phyloP scores from a whole-genome alignment of 139 green algal genomes.

The Coelastrella sp. region DNA sequence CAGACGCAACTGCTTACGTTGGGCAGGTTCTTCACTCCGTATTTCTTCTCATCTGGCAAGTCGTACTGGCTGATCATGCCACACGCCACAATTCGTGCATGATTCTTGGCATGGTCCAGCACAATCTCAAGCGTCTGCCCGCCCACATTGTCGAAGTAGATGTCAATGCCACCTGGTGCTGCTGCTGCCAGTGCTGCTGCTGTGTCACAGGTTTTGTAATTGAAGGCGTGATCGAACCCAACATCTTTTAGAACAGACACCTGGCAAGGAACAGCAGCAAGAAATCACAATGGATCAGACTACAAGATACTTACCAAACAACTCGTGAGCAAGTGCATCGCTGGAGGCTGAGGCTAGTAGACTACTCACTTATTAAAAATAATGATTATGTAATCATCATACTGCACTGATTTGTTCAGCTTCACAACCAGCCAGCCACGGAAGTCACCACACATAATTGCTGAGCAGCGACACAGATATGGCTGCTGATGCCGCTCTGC shows the following conservation, averaged over 20 bases:
- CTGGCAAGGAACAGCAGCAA: not conserved
- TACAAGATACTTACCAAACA: not conserved
- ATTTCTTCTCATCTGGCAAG: conserved; percentile 38
- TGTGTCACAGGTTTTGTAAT: conserved; percentile 59
- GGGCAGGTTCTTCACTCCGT: conserved; percentile 55
- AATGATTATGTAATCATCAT: no score
- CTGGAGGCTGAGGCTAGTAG: no score
- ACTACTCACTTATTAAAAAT: no score
- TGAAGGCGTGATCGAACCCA: conserved; percentile 60
- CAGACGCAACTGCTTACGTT: conserved; percentile 3
- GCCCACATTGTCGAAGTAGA: conserved; percentile 69
- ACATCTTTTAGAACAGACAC: conserved; percentile 46
- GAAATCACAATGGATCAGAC: not conserved
- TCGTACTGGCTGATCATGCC: conserved; percentile 66
- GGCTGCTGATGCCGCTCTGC: no score
- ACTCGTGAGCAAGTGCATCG: not conserved
- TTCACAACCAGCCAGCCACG: no score
- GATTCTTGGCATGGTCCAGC: conserved; percentile 38
- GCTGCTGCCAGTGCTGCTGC: conserved; percentile 15
- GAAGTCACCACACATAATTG: no score
- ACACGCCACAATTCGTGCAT: conserved; percentile 51
- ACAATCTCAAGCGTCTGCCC: conserved; percentile 54
- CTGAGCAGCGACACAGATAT: no score
- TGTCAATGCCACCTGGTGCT: conserved; percentile 52
- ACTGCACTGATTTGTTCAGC: no score